A percentile compares a stretch with the other conserved stretches of the same genome.
phyloP scores from a whole-genome alignment of 345 rosid genomes.

The Eutrema yunnanense region DNA sequence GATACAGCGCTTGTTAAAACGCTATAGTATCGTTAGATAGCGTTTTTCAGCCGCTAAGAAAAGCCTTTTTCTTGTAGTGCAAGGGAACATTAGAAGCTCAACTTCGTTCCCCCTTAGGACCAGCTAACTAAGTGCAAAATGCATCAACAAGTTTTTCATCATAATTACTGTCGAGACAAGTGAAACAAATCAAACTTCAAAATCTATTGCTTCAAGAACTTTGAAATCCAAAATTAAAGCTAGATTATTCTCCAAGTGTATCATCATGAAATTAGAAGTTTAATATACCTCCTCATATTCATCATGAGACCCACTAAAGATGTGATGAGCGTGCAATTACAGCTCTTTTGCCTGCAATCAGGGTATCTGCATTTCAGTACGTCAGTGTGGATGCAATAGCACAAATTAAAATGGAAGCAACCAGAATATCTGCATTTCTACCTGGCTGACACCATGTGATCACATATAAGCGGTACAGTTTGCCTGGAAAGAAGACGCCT shows the following conservation, averaged over 20 bases:
- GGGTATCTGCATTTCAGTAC: too few species aligned
- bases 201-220: slow-evolving; percentile 9
- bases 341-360: slow-evolving; percentile 64
- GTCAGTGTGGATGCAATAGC: slow-evolving; percentile 11
- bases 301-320: slow-evolving; percentile 96
- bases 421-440: slow-evolving; percentile 25
- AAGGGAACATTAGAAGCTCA: slow-evolving; percentile 21
- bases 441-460: slow-evolving; percentile 95
- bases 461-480: slow-evolving; percentile 81
- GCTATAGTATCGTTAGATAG: too few species aligned
- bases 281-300: slow-evolving; percentile 86
- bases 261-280: not conserved
- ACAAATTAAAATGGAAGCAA: slow-evolving; percentile 6
- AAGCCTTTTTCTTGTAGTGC: too few species aligned
- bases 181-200: slow-evolving; percentile 13
- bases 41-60: too few species aligned
- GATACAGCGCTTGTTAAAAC: too few species aligned
- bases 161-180: slow-evolving; percentile 47
- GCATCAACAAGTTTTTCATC: slow-evolving; percentile 98
- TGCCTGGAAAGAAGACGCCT: slow-evolving; percentile 84
- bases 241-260: not conserved
- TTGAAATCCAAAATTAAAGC: slow-evolving; percentile 10
- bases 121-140: slow-evolving; percentile 58
- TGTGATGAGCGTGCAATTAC: slow-evolving; percentile 98
- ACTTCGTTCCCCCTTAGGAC: slow-evolving; percentile 52